phyloP scores from a whole-genome alignment of 768 basidiomycete genomes.

The Austroboletus eburneus region DNA sequence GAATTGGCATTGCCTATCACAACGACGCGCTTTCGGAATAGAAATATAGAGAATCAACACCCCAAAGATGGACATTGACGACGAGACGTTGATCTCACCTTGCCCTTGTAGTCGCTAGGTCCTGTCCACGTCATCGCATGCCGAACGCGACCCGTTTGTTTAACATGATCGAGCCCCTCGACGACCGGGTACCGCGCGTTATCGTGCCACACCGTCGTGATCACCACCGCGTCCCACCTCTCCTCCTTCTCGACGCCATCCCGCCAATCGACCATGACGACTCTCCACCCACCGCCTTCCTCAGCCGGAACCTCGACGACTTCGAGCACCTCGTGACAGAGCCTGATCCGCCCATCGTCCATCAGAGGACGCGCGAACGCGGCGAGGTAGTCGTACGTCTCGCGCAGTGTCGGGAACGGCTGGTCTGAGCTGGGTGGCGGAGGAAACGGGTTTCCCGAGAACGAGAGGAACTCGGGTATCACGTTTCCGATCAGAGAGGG shows the following conservation, averaged over 20 bases:
- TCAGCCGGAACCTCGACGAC: conserved; percentile 34
- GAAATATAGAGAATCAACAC: not conserved
- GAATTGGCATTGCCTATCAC: conserved; percentile 52
- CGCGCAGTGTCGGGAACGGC: conserved; percentile 28
- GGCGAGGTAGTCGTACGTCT: conserved; percentile 27
- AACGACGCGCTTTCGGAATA: conserved; percentile 36
- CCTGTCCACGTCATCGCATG: conserved; percentile 44
- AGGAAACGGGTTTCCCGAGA: conserved; percentile 30
- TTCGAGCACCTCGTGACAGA: conserved; percentile 38
- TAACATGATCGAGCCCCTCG: conserved; percentile 39
- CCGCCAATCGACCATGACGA: conserved; percentile 36
- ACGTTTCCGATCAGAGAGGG: conserved; percentile 48
- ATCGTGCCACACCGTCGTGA: conserved; percentile 45
- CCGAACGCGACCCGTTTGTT: conserved; percentile 31
- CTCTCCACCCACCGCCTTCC: conserved; percentile 36
- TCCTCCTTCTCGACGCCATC: conserved; percentile 28
- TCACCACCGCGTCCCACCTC: conserved; percentile 47
- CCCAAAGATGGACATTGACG: not conserved
- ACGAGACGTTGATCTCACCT: conserved; percentile 14
- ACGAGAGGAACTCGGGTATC: conserved; percentile 37
- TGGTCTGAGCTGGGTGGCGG: conserved; percentile 18
- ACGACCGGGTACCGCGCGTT: conserved; percentile 42
- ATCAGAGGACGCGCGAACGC: conserved; percentile 24
- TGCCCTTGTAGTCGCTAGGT: conserved; percentile 33
- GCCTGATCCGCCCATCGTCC: conserved; percentile 33